These are phyloP conservation scores for Diatrype stigma DNA, from an alignment of 2,329 filamentous ascomycete genomes.

Conservation along the genomic window DNA sequence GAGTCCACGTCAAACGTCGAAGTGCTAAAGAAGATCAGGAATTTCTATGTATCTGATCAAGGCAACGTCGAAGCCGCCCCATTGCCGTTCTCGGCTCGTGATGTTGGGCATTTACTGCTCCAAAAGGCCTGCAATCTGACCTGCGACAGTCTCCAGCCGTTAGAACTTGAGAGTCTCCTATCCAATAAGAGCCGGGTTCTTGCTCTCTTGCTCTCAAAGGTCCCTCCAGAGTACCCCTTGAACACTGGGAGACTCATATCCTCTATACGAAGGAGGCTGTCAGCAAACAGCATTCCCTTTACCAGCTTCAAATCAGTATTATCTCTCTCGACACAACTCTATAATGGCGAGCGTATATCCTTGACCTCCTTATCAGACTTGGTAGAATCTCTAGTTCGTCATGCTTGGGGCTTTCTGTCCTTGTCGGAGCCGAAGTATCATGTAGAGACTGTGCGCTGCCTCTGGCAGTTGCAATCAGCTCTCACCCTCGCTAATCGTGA, in stretches of 20 bases:
- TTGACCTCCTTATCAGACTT: slow-evolving; percentile 54
- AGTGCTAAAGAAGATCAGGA: slow-evolving; percentile 55
- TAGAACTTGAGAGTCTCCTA: slow-evolving; percentile 42
- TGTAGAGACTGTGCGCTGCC: slow-evolving; percentile 80
- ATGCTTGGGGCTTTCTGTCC: slow-evolving; percentile 77
- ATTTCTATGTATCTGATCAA: slow-evolving; percentile 68
- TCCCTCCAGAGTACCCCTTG: slow-evolving; percentile 38
- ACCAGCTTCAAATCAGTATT: slow-evolving; percentile 54
- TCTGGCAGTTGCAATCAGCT: slow-evolving; percentile 80
- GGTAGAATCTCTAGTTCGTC: slow-evolving; percentile 63
- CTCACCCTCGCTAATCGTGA: slow-evolving; percentile 65
- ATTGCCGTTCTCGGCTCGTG: slow-evolving; percentile 53
- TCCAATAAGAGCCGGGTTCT: slow-evolving; percentile 57
- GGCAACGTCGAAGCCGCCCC: slow-evolving; percentile 61
- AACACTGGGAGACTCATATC: slow-evolving; percentile 45
- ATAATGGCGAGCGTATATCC: slow-evolving; percentile 49
- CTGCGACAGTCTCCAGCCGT: slow-evolving; percentile 41
- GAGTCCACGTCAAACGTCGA: slow-evolving; percentile 41
- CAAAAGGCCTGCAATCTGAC: slow-evolving; percentile 53
- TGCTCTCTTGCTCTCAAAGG: slow-evolving; percentile 53
- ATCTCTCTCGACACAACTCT: slow-evolving; percentile 54
- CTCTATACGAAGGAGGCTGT: slow-evolving; percentile 47
- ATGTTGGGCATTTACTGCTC: slow-evolving; percentile 59
- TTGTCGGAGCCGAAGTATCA: slow-evolving; percentile 87
- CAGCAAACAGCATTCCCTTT: slow-evolving; percentile 41